Conservation (phyloP, 1,139 yeast genomes). For the Suhomyces chickasaworum region DNA sequence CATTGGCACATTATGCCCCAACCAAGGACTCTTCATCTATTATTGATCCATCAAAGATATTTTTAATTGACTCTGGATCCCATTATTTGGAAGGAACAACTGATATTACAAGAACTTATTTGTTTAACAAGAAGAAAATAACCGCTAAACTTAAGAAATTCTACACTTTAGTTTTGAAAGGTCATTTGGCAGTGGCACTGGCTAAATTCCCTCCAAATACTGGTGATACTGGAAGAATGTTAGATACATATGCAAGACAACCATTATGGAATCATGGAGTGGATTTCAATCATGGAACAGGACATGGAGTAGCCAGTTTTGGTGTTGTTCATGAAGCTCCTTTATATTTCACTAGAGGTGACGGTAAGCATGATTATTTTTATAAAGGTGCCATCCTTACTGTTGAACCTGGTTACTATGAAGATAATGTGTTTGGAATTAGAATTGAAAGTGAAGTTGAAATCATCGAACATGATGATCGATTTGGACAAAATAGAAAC, state of each 20-base stretch:
- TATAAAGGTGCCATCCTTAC: constrained; percentile 52
- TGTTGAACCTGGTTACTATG: constrained; percentile 60
- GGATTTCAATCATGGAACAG: constrained; percentile 60
- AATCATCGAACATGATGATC: constrained; percentile 36
- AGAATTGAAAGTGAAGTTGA: constrained; percentile 57
- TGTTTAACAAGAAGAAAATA: constrained; percentile 36
- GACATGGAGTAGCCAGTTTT: constrained; percentile 61
- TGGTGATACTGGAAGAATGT: constrained; percentile 42
- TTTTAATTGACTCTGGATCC: constrained; percentile 55
- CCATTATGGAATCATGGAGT: constrained; percentile 57
- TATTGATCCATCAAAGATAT: constrained; percentile 46
- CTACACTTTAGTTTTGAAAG: constrained; percentile 56
- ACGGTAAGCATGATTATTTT: constrained; percentile 33
- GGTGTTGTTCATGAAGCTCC: constrained; percentile 62
- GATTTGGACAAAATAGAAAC: constrained; percentile 36
- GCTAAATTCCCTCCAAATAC: constrained; percentile 50
- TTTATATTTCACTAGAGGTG: constrained; percentile 45
- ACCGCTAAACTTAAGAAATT: constrained; percentile 36
- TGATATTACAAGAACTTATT: constrained; percentile 56
- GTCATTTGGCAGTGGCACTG: constrained; percentile 57
- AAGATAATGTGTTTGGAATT: constrained; percentile 54
- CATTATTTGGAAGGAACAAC: constrained; percentile 63
- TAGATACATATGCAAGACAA: constrained; percentile 53
- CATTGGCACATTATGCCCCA: constrained; percentile 60
- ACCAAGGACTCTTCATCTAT: constrained; percentile 39